Evolutionary conservation across 2,329 filamentous ascomycete species (phyloP).

Genomic region (Alternaria infectoria): DNA sequence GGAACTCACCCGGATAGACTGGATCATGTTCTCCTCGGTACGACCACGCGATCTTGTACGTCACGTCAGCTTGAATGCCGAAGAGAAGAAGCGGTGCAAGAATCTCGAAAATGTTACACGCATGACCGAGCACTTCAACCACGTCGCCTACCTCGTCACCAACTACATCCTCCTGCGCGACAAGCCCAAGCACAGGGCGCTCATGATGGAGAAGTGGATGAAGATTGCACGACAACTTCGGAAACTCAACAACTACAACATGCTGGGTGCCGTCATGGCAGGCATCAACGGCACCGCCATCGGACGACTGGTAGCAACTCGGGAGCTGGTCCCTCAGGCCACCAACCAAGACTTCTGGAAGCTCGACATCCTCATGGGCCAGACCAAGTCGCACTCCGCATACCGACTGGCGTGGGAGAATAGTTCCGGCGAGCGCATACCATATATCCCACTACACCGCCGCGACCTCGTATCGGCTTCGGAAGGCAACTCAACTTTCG

Average conservation of each 20-base stretch:
- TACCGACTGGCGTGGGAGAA: constrained; percentile 99
- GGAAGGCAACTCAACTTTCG: constrained; percentile 88
- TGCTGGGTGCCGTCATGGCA: constrained; percentile 89
- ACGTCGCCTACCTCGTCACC: constrained; percentile 62
- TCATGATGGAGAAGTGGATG: constrained; percentile 96
- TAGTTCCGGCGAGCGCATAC: constrained; percentile 85
- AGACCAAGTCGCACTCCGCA: constrained; percentile 88
- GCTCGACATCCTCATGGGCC: constrained; percentile 89
- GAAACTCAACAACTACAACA: constrained; percentile 95
- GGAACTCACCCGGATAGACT: constrained; percentile 94
- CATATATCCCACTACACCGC: constrained; percentile 88
- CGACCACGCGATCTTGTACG: constrained; percentile 90
- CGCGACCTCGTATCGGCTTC: constrained; percentile 91
- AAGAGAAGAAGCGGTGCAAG: constrained; percentile 76
- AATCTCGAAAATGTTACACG: constrained; percentile 86
- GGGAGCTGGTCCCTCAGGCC: constrained; percentile 73
- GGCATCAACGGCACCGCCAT: constrained; percentile 89
- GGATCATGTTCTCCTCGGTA: constrained; percentile 97
- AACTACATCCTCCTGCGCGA: constrained; percentile 76
- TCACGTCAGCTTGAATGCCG: constrained; percentile 77
- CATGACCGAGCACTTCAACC: constrained; percentile 84
- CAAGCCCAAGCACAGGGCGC: constrained; percentile 92
- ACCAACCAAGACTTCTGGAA: constrained; percentile 85
- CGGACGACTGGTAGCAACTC: constrained; percentile 80
- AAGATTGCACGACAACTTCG: constrained; percentile 81